Conservation (phyloP, 2,329 filamentous ascomycete species). For the Harringtonia lauricola region DNA sequence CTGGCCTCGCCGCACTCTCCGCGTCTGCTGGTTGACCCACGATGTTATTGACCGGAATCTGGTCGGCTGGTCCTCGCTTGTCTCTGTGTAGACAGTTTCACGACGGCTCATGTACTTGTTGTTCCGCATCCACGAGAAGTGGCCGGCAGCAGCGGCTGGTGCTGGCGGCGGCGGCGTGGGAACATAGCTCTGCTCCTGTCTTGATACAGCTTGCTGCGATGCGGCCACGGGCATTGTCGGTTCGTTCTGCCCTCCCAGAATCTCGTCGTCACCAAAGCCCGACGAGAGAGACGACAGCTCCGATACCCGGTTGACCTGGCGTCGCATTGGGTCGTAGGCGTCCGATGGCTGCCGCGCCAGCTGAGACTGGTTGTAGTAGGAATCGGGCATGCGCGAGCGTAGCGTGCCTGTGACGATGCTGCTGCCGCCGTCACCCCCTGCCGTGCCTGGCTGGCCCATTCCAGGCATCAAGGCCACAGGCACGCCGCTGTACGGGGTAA, state of each 20-base stretch:
- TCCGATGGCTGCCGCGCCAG: conserved; percentile 24
- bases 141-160: conserved; percentile 9
- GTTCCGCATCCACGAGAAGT: conserved; percentile 10
- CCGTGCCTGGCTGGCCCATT: not conserved
- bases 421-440: not conserved
- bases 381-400: conserved; percentile 23
- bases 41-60: conserved; percentile 48
- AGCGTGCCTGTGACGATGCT: conserved; percentile 15
- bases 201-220: too few relatives aligned
- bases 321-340: conserved; percentile 22
- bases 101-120: conserved; percentile 17
- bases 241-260: conserved; percentile 24
- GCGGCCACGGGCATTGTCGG: conserved; percentile 8
- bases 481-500: too few relatives aligned
- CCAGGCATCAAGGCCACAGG: not conserved
- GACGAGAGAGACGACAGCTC: conserved; percentile 51
- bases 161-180: not conserved
- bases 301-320: conserved; percentile 30
- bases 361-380: conserved; percentile 28
- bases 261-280: conserved; percentile 52
- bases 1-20: conserved; percentile 37
- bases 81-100: conserved; percentile 41
- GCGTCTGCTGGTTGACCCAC: conserved; percentile 56
- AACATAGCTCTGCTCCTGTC: too few relatives aligned
- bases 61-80: conserved; percentile 41